phyloP scores from a whole-genome alignment of 2,329 filamentous ascomycete genomes.

The Fusarium solani-melongenae region DNA sequence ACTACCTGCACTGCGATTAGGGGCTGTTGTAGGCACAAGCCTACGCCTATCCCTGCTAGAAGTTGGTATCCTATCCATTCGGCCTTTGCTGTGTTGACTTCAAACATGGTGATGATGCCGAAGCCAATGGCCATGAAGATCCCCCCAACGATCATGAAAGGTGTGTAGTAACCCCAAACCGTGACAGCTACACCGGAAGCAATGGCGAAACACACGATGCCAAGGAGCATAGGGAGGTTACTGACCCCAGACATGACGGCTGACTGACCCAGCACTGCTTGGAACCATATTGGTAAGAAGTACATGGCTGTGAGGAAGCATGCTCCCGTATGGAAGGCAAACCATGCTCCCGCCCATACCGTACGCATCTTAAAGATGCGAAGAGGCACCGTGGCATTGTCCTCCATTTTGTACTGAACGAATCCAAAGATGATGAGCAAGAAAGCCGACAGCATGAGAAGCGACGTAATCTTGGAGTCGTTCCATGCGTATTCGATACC shows the following conservation, averaged over 20 bases:
- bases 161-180: constrained; percentile 57
- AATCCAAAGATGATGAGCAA: constrained; percentile 50
- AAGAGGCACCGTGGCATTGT: constrained; percentile 57
- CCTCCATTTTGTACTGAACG: constrained; percentile 52
- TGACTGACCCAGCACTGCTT: constrained; percentile 54
- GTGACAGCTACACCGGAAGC: constrained; percentile 50
- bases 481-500: constrained; percentile 50
- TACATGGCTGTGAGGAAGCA: constrained; percentile 49
- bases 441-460: constrained; percentile 48
- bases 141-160: constrained; percentile 53
- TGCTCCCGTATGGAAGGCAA: constrained; percentile 53
- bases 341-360: constrained; percentile 50
- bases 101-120: constrained; percentile 57
- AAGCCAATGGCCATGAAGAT: constrained; percentile 50
- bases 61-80: constrained; percentile 60
- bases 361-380: constrained; percentile 54
- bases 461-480: constrained; percentile 37
- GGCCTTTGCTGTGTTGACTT: constrained; percentile 44
- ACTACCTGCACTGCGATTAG: constrained; percentile 57
- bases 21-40: constrained; percentile 57
- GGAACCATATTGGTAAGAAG: constrained; percentile 59
- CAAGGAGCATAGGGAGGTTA: constrained; percentile 55
- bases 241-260: constrained; percentile 54
- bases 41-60: constrained; percentile 49
- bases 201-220: constrained; percentile 50